These are phyloP conservation scores for Aspergillus ibericus DNA, from an alignment of 2,329 filamentous ascomycete genomes.

Conservation along the genomic window DNA sequence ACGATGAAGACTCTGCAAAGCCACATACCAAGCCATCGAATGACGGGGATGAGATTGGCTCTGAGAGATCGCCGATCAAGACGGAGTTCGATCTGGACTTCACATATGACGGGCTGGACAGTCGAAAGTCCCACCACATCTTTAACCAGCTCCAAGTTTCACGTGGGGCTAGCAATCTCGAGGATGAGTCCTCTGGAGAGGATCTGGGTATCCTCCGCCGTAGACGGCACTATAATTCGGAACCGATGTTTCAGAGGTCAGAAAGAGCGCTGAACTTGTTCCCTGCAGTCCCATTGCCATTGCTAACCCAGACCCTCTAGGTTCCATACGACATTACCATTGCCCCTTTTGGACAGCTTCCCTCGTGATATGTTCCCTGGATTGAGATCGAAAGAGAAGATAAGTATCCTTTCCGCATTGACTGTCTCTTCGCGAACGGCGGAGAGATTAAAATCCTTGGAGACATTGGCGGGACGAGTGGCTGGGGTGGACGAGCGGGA, in stretches of 20 bases:
- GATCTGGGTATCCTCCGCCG: slow-evolving; percentile 32
- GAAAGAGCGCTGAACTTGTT: neutral
- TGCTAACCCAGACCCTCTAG: slow-evolving; percentile 20
- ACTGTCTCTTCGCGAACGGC: slow-evolving; percentile 75
- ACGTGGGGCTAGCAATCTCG: slow-evolving; percentile 26
- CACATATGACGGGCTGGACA: slow-evolving; percentile 30
- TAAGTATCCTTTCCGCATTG: slow-evolving; percentile 56
- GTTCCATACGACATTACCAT: slow-evolving; percentile 54
- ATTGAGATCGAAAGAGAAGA: slow-evolving; percentile 45
- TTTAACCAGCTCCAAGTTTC: slow-evolving; percentile 38
- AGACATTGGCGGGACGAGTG: slow-evolving; percentile 61
- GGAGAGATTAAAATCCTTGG: slow-evolving; percentile 64
- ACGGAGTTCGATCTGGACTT: slow-evolving; percentile 43
- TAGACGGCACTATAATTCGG: slow-evolving; percentile 33
- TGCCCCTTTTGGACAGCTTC: slow-evolving; percentile 81
- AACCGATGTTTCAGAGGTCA: slow-evolving; percentile 37
- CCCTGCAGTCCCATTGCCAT: neutral
- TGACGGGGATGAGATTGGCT: slow-evolving; percentile 3
- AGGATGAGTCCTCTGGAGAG: slow-evolving; percentile 12
- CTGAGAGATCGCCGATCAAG: slow-evolving; percentile 22
- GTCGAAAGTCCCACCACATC: slow-evolving; percentile 31
- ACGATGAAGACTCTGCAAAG: slow-evolving; percentile 12
- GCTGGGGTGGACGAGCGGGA: slow-evolving; percentile 79
- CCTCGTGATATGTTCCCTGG: slow-evolving; percentile 68
- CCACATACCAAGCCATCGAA: neutral